Evolutionary conservation across 1,284 basidiomycete genomes (phyloP).

Genomic region (Lentinula novae-zelandiae): DNA sequence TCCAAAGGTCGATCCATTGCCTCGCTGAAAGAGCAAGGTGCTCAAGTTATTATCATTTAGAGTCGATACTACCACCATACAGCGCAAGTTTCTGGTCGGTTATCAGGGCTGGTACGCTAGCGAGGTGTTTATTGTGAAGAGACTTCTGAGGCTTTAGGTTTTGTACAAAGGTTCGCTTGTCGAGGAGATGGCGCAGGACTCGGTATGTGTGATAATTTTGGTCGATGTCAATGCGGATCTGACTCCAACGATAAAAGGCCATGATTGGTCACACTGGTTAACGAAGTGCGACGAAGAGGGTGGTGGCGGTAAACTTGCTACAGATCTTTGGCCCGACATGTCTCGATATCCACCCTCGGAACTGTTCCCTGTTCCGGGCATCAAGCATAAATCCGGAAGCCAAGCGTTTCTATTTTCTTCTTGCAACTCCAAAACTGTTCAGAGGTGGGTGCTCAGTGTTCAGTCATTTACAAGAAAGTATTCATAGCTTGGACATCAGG

Average conservation of each 20-base stretch:
- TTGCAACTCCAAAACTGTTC: conserved; percentile 65
- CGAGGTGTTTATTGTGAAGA: not conserved
- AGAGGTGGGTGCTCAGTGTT: conserved; percentile 30
- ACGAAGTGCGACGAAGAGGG: not conserved
- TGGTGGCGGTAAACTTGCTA: conserved; percentile 62
- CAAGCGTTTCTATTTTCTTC: conserved; percentile 71
- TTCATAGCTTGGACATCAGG: conserved; percentile 24
- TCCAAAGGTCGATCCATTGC: not conserved
- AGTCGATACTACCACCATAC: conserved; percentile 46
- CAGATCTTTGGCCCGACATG: conserved; percentile 73
- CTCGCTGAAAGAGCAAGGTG: not conserved
- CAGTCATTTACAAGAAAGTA: not conserved
- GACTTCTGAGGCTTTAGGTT: not conserved
- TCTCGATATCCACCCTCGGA: conserved; percentile 66
- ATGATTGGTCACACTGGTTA: conserved; percentile 81
- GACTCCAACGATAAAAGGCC: conserved; percentile 40
- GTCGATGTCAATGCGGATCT: not conserved
- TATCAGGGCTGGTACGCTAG: conserved; percentile 75
- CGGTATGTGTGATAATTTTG: conserved; percentile 48
- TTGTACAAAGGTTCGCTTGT: conserved; percentile 58
- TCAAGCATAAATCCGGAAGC: conserved; percentile 49
- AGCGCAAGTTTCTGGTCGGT: conserved; percentile 76
- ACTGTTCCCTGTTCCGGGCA: conserved; percentile 60
- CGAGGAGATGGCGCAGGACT: conserved; percentile 52
- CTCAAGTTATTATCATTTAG: conserved; percentile 20